A percentile compares a stretch with the other conserved stretches of the same genome.
Conservation (phyloP, 1,284 basidiomycete genomes). For the Takashimella tepidaria region DNA sequence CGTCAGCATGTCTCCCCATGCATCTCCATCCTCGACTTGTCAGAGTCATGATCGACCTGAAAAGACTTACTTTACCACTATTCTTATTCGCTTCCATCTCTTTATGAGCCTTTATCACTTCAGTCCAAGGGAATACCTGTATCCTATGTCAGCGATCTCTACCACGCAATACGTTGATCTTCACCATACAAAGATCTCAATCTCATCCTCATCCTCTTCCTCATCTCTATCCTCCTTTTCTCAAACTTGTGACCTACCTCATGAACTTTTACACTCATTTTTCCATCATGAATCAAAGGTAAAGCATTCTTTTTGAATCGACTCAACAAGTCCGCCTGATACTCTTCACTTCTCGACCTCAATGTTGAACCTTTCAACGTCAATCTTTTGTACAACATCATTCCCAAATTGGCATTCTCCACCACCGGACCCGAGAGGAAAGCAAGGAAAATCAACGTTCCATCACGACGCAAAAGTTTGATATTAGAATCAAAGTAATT, state of each 20-base stretch:
- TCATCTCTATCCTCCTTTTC: not conserved
- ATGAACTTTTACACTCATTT: slow-evolving; percentile 69
- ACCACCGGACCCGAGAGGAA: slow-evolving; percentile 59
- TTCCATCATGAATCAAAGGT: slow-evolving; percentile 59
- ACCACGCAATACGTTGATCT: too few relatives aligned
- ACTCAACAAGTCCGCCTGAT: slow-evolving; percentile 72
- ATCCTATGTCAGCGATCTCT: not conserved
- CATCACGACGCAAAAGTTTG: slow-evolving; percentile 67
- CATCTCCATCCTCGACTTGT: not conserved
- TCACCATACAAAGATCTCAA: not conserved
- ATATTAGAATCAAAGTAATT: slow-evolving; percentile 82
- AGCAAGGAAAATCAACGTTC: slow-evolving; percentile 57
- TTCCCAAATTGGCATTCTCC: slow-evolving; percentile 57
- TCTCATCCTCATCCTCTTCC: not conserved
- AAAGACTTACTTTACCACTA: slow-evolving; percentile 51
- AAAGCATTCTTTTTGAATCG: slow-evolving; percentile 60
- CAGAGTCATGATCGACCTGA: not conserved
- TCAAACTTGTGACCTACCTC: slow-evolving; percentile 51
- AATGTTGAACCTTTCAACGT: slow-evolving; percentile 85
- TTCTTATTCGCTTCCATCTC: slow-evolving; percentile 84
- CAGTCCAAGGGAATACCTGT: slow-evolving; percentile 66
- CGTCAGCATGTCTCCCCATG: slow-evolving; percentile 1
- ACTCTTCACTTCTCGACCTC: slow-evolving; percentile 68
- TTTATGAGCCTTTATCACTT: slow-evolving; percentile 75
- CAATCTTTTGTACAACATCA: slow-evolving; percentile 72